phyloP scores from a whole-genome alignment of 257 asterid species.

The Scutellaria baicalensis region DNA sequence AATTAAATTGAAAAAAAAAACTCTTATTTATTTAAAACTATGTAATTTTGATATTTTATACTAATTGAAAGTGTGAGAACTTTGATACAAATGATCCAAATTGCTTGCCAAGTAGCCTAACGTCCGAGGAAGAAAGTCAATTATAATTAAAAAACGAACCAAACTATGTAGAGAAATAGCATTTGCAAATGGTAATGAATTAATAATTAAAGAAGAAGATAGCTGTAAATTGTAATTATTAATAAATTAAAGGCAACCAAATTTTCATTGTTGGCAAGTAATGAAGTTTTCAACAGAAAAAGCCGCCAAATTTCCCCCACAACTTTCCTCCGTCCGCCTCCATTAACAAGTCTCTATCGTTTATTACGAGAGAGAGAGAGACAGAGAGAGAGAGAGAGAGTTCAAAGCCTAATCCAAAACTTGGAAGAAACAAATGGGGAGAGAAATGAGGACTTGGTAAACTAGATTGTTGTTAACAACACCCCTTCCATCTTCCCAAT shows the following conservation, averaged over 20 bases:
- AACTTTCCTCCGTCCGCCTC: neutral
- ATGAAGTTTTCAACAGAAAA: constrained; percentile 6
- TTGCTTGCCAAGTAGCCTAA: too few relatives aligned
- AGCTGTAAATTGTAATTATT: neutral
- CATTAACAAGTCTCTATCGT: neutral
- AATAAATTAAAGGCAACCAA: constrained; percentile 18
- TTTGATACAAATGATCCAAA: too few relatives aligned
- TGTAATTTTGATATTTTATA: too few relatives aligned
- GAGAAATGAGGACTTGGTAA: neutral
- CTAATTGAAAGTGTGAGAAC: too few relatives aligned
- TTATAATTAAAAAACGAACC: too few relatives aligned
- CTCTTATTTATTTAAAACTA: too few relatives aligned
- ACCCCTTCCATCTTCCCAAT: too few relatives aligned
- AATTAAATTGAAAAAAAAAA: too few relatives aligned
- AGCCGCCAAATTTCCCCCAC: neutral
- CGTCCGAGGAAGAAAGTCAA: too few relatives aligned
- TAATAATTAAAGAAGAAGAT: neutral
- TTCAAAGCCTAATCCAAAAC: neutral
- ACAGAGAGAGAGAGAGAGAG: neutral
- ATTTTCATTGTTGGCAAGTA: constrained; percentile 18
- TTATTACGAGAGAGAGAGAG: neutral
- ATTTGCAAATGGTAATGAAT: too few relatives aligned
- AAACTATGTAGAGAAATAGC: too few relatives aligned
- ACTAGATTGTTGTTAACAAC: neutral
- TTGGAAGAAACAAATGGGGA: neutral